Conservation (phyloP, 352 stramenopile species). For the Phytophthora ramorum region DNA sequence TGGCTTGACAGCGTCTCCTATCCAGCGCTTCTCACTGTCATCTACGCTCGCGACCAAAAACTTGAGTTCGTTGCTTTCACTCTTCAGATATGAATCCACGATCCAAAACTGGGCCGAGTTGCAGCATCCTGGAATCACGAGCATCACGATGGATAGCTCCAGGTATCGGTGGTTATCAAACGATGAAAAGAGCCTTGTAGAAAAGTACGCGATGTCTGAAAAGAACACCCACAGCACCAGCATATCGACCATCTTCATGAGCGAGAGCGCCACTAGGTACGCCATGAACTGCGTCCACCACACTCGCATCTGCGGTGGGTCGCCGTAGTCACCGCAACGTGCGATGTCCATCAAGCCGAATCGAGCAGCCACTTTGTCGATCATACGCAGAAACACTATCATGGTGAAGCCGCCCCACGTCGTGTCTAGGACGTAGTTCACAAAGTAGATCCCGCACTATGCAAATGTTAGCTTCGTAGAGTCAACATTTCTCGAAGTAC, state of each 20-base stretch:
- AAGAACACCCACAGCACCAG: conserved; percentile 58
- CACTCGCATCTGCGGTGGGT: conserved; percentile 59
- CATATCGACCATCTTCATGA: conserved; percentile 64
- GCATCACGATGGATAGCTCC: conserved; percentile 81
- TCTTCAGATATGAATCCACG: conserved; percentile 73
- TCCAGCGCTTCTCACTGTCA: conserved; percentile 47
- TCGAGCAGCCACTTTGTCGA: conserved; percentile 48
- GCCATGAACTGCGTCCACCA: conserved; percentile 64
- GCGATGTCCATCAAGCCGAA: conserved; percentile 46
- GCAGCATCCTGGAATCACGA: conserved; percentile 68
- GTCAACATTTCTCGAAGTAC: not conserved
- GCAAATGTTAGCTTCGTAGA: not conserved
- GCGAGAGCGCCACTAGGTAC: conserved; percentile 49
- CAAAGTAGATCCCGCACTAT: conserved; percentile 80
- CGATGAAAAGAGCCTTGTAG: conserved; percentile 55
- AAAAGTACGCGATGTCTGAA: conserved; percentile 44
- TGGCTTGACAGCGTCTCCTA: conserved; percentile 21
- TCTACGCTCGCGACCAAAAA: conserved; percentile 21
- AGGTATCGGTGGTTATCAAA: conserved; percentile 72
- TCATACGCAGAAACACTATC: conserved; percentile 50
- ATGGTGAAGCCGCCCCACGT: conserved; percentile 61
- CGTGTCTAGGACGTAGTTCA: conserved; percentile 72
- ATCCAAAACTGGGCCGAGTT: conserved; percentile 86
- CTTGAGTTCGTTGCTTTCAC: conserved; percentile 39
- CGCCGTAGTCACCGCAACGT: conserved; percentile 73